A percentile compares a stretch with the other conserved stretches of the same genome.
These are phyloP conservation scores for Cytospora schulzeri DNA, from an alignment of 2,329 filamentous ascomycete genomes.

Conservation along the genomic window DNA sequence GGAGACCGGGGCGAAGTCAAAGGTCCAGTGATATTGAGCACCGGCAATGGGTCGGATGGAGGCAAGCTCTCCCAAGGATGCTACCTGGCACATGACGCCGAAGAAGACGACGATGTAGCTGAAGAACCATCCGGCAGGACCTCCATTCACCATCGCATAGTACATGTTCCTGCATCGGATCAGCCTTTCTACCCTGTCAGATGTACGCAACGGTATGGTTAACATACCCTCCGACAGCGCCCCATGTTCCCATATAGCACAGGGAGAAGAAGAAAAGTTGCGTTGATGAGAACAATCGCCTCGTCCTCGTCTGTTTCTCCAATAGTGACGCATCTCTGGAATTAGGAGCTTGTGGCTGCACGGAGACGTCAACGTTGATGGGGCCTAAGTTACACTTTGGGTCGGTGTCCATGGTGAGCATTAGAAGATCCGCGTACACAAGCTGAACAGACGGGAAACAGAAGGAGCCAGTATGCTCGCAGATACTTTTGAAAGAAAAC, in stretches of 20 bases:
- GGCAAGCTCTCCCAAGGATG: conserved; percentile 43
- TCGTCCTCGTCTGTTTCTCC: conserved; percentile 17
- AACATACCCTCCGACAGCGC: conserved; percentile 1
- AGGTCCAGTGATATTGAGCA: conserved; percentile 47
- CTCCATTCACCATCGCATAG: conserved; percentile 38
- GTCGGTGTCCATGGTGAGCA: background rate
- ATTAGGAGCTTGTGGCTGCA: background rate
- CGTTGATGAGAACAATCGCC: conserved; percentile 14
- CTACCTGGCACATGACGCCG: conserved; percentile 37
- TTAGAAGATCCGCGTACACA: background rate
- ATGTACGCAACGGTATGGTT: background rate
- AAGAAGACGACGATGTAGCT: conserved; percentile 36
- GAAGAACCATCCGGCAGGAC: conserved; percentile 37
- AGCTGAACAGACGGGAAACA: background rate
- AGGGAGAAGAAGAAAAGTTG: conserved; percentile 22
- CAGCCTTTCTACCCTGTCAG: background rate
- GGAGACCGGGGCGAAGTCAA: conserved; percentile 18
- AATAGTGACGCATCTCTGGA: conserved; percentile 9
- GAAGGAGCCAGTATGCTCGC: background rate
- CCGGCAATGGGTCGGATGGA: conserved; percentile 45
- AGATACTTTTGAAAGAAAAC: no score
- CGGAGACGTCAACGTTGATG: background rate
- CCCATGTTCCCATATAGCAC: conserved; percentile 16
- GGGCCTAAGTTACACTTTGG: background rate
- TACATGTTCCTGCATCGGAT: conserved; percentile 25